These are phyloP conservation scores for Carex parvula DNA, from an alignment of 176 grass and related monocot species.

Conservation along the genomic window DNA sequence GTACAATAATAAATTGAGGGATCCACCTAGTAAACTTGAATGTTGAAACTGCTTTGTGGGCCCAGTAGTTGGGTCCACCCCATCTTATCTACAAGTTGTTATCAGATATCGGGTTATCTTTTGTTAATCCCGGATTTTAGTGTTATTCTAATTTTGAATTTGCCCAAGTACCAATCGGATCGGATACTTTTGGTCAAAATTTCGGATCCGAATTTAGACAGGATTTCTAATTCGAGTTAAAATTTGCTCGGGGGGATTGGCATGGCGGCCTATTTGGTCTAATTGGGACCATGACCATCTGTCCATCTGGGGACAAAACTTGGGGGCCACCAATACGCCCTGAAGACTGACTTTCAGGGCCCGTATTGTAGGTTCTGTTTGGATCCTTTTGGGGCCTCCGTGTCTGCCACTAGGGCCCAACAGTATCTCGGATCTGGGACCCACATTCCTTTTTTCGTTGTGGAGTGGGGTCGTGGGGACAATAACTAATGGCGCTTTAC, in stretches of 20 bases:
- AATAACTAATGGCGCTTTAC: slow-evolving; percentile 7
- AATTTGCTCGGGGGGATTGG: neutral
- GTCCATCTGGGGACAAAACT: neutral
- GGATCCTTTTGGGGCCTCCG: neutral
- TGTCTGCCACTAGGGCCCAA: slow-evolving; percentile 1
- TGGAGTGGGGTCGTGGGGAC: neutral
- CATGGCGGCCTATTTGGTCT: neutral
- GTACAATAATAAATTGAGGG: neutral
- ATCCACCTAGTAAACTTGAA: neutral
- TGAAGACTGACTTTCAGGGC: neutral
- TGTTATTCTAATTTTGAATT: too few relatives aligned
- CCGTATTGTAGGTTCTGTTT: neutral
- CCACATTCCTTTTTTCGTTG: neutral
- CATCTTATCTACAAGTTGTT: neutral
- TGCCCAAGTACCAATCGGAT: too few relatives aligned
- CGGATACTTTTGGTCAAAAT: too few relatives aligned
- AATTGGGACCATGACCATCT: neutral
- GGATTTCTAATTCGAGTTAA: too few relatives aligned
- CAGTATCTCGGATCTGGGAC: neutral
- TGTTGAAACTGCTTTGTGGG: neutral
- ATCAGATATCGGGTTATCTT: neutral
- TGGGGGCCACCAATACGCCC: neutral
- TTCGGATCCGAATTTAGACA: too few relatives aligned
- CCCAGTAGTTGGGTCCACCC: slow-evolving; percentile 2
- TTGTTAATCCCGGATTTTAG: neutral